Evolutionary conservation across 768 basidiomycete species (phyloP).

Genomic region (Mycena capillaripes): DNA sequence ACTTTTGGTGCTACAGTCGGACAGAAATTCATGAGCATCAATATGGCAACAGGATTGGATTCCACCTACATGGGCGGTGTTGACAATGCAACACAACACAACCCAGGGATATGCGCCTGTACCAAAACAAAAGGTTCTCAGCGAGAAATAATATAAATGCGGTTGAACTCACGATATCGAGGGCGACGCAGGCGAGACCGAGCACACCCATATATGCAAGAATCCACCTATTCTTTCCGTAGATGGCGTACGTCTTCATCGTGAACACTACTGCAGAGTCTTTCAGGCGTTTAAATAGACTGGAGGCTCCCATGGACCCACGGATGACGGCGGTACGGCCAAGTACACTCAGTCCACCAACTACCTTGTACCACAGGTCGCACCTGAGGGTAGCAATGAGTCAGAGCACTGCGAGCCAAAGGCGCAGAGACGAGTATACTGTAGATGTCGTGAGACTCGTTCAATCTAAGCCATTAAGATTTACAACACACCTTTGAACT

Average conservation of each 20-base stretch:
- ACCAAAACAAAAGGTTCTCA: too few relatives aligned
- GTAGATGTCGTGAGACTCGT: background rate
- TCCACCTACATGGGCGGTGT: constrained; percentile 31
- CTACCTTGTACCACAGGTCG: constrained; percentile 22
- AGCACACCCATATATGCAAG: constrained; percentile 40
- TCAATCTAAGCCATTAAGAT: too few relatives aligned
- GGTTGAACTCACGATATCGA: constrained; percentile 41
- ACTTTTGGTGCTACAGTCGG: too few relatives aligned
- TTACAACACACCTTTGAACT: constrained; percentile 36
- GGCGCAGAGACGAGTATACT: too few relatives aligned
- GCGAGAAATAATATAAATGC: too few relatives aligned
- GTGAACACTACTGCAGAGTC: constrained; percentile 22
- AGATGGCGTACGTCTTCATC: constrained; percentile 44
- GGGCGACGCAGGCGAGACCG: constrained; percentile 38
- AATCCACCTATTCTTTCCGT: constrained; percentile 36
- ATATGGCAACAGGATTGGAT: too few relatives aligned
- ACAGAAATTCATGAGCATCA: too few relatives aligned
- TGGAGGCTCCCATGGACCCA: background rate
- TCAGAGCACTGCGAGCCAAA: background rate
- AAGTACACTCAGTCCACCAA: constrained; percentile 16
- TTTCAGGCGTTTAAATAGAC: background rate
- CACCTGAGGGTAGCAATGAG: background rate
- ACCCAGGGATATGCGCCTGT: constrained; percentile 42
- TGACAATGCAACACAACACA: constrained; percentile 40
- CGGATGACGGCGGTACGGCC: constrained; percentile 26